Percentiles rank a stretch among this genome's conserved stretches.
Evolutionary conservation across 768 basidiomycete species (phyloP).

Genomic region (Clathrus columnatus): DNA sequence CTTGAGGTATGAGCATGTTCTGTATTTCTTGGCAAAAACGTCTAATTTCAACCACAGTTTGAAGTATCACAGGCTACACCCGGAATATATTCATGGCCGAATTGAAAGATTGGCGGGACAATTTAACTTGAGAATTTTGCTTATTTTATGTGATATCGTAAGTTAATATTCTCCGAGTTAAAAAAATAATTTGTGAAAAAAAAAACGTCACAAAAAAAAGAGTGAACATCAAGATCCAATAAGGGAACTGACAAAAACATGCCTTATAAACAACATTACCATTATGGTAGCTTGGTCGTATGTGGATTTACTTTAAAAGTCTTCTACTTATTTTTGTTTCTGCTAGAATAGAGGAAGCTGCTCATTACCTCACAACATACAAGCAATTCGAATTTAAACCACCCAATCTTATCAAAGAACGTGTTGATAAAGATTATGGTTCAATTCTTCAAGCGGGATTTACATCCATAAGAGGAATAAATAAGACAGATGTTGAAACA

Average conservation of each 20-base stretch:
- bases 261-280: constrained; percentile 89
- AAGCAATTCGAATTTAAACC: constrained; percentile 93
- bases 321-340: constrained; percentile 1
- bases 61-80: constrained; percentile 92
- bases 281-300: constrained; percentile 90
- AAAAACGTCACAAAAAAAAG: constrained; percentile 29
- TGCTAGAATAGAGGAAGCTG: constrained; percentile 79
- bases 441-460: constrained; percentile 74
- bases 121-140: constrained; percentile 77
- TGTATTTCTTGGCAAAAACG: background rate
- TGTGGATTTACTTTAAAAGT: constrained; percentile 16
- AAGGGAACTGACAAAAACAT: constrained; percentile 88
- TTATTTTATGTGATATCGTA: constrained; percentile 89
- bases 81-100: constrained; percentile 89
- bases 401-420: constrained; percentile 91
- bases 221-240: constrained; percentile 87
- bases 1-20: constrained; percentile 53
- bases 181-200: background rate
- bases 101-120: constrained; percentile 78
- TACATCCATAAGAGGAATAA: constrained; percentile 87
- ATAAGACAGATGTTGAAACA: constrained; percentile 96
- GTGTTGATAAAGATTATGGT: constrained; percentile 80
- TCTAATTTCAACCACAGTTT: constrained; percentile 39
- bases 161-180: constrained; percentile 23
- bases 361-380: constrained; percentile 81